Evolutionary conservation across 108 stramenopile genomes (phyloP).

Genomic region (Cyclostephanos tholiformis): DNA sequence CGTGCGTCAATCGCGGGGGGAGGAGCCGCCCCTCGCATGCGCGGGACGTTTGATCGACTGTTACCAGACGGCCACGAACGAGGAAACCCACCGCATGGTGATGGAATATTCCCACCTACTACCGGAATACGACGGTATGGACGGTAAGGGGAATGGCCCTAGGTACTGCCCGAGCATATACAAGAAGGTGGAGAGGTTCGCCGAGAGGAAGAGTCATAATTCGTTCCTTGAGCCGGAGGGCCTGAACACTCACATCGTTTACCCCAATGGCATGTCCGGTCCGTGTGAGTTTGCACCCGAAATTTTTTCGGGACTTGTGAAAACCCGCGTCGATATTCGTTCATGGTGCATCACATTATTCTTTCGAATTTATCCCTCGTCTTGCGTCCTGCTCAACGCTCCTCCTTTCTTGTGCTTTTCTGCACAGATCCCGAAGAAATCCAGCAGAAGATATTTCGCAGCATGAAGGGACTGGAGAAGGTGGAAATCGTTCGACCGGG

Average conservation of each 20-base stretch:
- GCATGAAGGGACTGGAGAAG: constrained; percentile 90
- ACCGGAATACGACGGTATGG: constrained; percentile 90
- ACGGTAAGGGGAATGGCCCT: constrained; percentile 92
- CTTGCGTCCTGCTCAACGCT: neutral
- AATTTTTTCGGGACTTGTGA: neutral
- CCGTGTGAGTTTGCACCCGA: constrained; percentile 46
- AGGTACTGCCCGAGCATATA: constrained; percentile 96
- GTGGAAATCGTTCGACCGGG: constrained; percentile 90
- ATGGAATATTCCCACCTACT: constrained; percentile 85
- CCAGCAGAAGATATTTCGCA: constrained; percentile 84
- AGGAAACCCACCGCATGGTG: constrained; percentile 90
- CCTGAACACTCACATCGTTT: constrained; percentile 92
- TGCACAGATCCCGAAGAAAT: constrained; percentile 84
- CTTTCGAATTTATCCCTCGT: neutral
- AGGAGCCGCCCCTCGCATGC: constrained; percentile 73
- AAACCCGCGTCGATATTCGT: neutral
- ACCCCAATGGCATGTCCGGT: constrained; percentile 96
- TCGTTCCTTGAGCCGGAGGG: constrained; percentile 99
- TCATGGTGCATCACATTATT: constrained; percentile 1
- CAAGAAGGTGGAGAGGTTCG: constrained; percentile 95
- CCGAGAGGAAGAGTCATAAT: constrained; percentile 90
- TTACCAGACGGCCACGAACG: constrained; percentile 85
- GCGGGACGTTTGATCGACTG: constrained; percentile 68
- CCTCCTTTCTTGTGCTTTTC: neutral
- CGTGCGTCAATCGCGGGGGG: constrained; percentile 74